Percentiles rank a stretch among this genome's conserved stretches.
Evolutionary conservation across 2,329 filamentous ascomycete genomes (phyloP).

Genomic region (Scorias spongiosa): DNA sequence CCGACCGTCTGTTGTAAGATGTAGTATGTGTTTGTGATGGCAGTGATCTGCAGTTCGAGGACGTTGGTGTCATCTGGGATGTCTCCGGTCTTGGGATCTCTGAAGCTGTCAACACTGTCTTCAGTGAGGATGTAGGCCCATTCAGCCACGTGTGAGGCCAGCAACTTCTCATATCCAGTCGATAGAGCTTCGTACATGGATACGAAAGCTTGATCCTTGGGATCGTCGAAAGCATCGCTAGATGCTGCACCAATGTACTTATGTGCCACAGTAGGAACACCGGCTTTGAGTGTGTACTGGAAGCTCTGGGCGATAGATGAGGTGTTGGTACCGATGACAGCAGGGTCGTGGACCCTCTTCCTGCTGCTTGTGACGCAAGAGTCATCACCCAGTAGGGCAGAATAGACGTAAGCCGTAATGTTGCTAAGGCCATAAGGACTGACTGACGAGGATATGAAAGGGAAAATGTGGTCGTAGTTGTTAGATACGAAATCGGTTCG

Average conservation of each 20-base stretch:
- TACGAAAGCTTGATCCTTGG: slow-evolving; percentile 38
- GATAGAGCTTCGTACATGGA: slow-evolving; percentile 37
- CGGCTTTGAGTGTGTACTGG: slow-evolving; percentile 36
- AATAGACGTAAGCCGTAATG: slow-evolving; percentile 46
- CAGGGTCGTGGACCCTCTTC: slow-evolving; percentile 27
- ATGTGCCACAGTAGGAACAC: slow-evolving; percentile 39
- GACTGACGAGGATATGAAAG: slow-evolving; percentile 49
- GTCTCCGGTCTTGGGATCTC: slow-evolving; percentile 39
- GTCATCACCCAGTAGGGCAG: slow-evolving; percentile 30
- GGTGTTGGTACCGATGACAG: slow-evolving; percentile 39
- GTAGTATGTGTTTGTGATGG: slow-evolving; percentile 41
- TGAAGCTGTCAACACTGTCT: slow-evolving; percentile 49
- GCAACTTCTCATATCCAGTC: slow-evolving; percentile 40
- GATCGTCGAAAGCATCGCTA: slow-evolving; percentile 48
- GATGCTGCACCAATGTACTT: slow-evolving; percentile 58
- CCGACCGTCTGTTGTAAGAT: slow-evolving; percentile 41
- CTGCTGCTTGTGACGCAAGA: slow-evolving; percentile 26
- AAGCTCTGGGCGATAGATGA: slow-evolving; percentile 52
- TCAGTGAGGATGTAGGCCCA: slow-evolving; percentile 48
- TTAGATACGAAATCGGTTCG: slow-evolving; percentile 45
- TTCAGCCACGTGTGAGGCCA: slow-evolving; percentile 42
- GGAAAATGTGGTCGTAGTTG: slow-evolving; percentile 34
- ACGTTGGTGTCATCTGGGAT: slow-evolving; percentile 43
- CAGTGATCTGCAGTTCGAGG: slow-evolving; percentile 39
- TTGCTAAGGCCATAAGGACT: slow-evolving; percentile 45